Evolutionary conservation across 306 rosid genomes (phyloP).

Genomic region (Psophocarpus tetragonolobus): DNA sequence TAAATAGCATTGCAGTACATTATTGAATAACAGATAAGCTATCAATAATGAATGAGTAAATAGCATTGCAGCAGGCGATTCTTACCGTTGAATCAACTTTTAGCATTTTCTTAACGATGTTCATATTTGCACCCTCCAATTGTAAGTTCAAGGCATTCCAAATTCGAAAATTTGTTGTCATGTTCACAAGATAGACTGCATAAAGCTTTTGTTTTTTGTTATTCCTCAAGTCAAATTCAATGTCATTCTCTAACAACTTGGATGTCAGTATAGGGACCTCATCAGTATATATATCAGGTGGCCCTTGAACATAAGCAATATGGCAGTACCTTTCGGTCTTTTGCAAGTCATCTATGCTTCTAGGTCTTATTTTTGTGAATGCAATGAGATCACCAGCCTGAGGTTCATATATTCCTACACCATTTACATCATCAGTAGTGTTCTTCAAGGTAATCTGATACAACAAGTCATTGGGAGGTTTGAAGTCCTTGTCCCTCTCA

Average conservation of each 20-base stretch:
- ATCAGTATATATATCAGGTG: neutral
- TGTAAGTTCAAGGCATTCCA: conserved; percentile 37
- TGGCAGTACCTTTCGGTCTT: conserved; percentile 25
- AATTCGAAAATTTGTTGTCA: conserved; percentile 37
- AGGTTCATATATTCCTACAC: conserved; percentile 38
- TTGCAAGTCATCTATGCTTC: conserved; percentile 41
- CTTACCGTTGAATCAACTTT: conserved; percentile 39
- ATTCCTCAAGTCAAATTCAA: neutral
- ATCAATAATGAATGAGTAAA: neutral
- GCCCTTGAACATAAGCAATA: conserved; percentile 45
- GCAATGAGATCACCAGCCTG: conserved; percentile 57
- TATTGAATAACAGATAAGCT: neutral
- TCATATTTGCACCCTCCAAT: conserved; percentile 17
- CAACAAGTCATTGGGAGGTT: conserved; percentile 22
- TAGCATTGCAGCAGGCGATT: too few relatives aligned
- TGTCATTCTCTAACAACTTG: neutral
- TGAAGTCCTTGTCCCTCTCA: neutral
- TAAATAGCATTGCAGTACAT: neutral
- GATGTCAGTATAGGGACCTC: conserved; percentile 15
- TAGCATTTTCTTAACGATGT: conserved; percentile 38
- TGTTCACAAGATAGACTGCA: conserved; percentile 35
- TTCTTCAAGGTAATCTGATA: conserved; percentile 24
- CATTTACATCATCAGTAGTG: neutral
- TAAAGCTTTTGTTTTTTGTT: conserved; percentile 10
- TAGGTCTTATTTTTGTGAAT: conserved; percentile 44